These are phyloP conservation scores for Cyanodermella asteris DNA, from an alignment of 2,329 filamentous ascomycete species.

Conservation along the genomic window DNA sequence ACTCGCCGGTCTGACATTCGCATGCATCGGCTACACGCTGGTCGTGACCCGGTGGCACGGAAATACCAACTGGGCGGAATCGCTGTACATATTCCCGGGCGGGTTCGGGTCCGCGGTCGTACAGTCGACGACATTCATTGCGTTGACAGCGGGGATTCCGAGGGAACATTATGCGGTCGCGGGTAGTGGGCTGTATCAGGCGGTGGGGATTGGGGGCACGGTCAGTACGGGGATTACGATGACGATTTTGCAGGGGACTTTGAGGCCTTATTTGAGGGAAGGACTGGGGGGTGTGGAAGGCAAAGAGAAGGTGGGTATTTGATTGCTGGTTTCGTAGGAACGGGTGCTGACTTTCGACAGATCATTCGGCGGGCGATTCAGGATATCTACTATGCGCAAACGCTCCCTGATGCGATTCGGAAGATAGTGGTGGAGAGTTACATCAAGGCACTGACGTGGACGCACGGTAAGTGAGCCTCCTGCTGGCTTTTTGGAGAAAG, in stretches of 20 bases:
- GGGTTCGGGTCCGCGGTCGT: conserved; percentile 7
- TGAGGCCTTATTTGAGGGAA: conserved; percentile 13
- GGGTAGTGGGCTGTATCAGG: conserved; percentile 25
- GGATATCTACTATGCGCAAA: conserved; percentile 19
- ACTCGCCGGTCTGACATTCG: background rate
- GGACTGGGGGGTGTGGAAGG: conserved; percentile 12
- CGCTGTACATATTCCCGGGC: conserved; percentile 3
- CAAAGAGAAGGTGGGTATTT: conserved; percentile 11
- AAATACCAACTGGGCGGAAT: conserved; percentile 4
- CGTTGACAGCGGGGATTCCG: conserved; percentile 15
- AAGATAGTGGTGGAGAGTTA: conserved; percentile 13
- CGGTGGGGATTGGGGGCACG: conserved; percentile 21
- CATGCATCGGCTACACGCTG: conserved; percentile 2
- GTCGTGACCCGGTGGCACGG: conserved; percentile 8
- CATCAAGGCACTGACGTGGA: conserved; percentile 11
- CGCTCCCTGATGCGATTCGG: conserved; percentile 10
- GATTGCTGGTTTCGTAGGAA: conserved; percentile 6
- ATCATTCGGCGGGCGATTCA: conserved; percentile 20
- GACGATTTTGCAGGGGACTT: conserved; percentile 16
- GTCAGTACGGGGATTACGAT: conserved; percentile 18
- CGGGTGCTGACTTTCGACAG: too few relatives aligned
- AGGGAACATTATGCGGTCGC: conserved; percentile 27
- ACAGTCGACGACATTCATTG: conserved; percentile 8
- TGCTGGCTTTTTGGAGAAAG: too few relatives aligned
- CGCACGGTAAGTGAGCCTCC: conserved; percentile 10